These are phyloP conservation scores for Raddia guianensis DNA, from an alignment of 176 grass and related monocot genomes.

Conservation along the genomic window DNA sequence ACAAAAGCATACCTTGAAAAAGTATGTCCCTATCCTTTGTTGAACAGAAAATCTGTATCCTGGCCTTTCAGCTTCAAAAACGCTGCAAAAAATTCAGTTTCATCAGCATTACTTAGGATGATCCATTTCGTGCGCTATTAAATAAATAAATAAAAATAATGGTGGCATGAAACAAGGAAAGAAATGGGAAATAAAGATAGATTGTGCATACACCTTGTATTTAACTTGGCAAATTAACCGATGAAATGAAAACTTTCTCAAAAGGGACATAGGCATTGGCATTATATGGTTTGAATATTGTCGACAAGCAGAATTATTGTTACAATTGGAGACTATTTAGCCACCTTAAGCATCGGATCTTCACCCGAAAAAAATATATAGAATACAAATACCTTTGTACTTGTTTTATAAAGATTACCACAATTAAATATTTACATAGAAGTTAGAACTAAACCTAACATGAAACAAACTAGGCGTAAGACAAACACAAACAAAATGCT, in stretches of 20 bases:
- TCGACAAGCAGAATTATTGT: neutral
- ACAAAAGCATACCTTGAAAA: conserved; percentile 73
- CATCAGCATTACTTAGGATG: conserved; percentile 23
- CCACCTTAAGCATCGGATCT: neutral
- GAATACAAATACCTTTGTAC: neutral
- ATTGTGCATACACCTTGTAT: neutral
- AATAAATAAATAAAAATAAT: conserved; percentile 12
- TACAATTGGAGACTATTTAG: neutral
- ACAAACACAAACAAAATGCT: neutral
- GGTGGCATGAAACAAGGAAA: conserved; percentile 14
- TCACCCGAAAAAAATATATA: neutral
- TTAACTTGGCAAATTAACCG: neutral
- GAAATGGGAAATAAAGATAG: neutral
- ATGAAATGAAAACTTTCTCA: neutral
- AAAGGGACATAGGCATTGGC: neutral
- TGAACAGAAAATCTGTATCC: conserved; percentile 81
- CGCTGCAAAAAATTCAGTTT: conserved; percentile 53
- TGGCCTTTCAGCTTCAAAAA: conserved; percentile 96
- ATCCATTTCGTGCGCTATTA: conserved; percentile 24
- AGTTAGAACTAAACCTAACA: neutral
- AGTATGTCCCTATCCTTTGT: conserved; percentile 85
- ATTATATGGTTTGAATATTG: conserved; percentile 14
- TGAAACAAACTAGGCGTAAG: neutral
- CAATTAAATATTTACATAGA: no score
- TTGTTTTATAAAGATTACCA: conserved; percentile 3